These are phyloP conservation scores for Exophiala calicioides DNA, from an alignment of 2,329 filamentous ascomycete genomes.

Conservation along the genomic window DNA sequence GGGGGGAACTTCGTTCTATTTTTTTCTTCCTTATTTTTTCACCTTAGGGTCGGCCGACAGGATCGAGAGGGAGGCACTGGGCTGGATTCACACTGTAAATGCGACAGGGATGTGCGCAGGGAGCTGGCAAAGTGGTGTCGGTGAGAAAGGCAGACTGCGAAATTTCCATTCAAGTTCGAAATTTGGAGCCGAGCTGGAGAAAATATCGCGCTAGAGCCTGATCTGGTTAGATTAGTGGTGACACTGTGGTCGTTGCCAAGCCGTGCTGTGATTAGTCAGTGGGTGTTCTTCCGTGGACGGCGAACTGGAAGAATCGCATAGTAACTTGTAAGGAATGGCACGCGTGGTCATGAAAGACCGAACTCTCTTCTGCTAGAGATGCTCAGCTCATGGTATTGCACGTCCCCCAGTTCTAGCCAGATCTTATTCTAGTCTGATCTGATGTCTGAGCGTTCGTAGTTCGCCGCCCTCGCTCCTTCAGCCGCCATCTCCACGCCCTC, in stretches of 20 bases:
- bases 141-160: conserved; percentile 1
- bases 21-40: neutral
- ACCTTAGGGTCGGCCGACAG: neutral
- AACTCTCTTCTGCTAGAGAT: no score
- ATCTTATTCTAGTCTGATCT: no score
- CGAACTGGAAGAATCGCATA: no score
- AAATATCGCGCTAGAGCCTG: neutral
- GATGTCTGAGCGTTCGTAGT: neutral
- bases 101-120: no score
- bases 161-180: conserved; percentile 3
- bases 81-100: no score
- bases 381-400: no score
- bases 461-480: neutral
- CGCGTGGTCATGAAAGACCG: no score
- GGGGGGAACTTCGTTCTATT: no score
- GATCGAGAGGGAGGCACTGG: no score
- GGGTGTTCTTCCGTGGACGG: neutral
- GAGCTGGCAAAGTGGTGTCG: conserved; percentile 1
- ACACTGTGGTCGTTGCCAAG: conserved; percentile 1
- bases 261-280: neutral
- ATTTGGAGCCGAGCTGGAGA: conserved; percentile 5
- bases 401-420: no score
- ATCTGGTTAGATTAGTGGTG: neutral
- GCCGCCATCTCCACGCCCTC: neutral
- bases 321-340: no score